phyloP scores from a whole-genome alignment of 805 yeast species.

The Wickerhamomyces bisporus region DNA sequence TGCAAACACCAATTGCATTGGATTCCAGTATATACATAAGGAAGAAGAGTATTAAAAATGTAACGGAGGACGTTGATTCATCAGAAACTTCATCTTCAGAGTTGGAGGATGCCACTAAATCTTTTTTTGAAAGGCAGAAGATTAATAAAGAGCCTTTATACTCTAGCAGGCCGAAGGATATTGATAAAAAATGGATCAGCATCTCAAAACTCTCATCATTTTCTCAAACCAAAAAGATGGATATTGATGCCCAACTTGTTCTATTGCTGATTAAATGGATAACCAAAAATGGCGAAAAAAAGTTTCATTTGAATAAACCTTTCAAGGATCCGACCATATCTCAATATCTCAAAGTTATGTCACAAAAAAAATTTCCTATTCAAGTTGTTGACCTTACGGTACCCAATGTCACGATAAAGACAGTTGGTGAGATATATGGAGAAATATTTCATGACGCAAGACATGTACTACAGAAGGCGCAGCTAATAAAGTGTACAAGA shows the following conservation, averaged over 20 bases:
- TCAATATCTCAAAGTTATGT: slow-evolving; percentile 12
- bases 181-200: slow-evolving; percentile 7
- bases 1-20: slow-evolving; percentile 9
- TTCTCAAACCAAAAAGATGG: slow-evolving; percentile 1
- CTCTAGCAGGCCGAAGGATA: background rate
- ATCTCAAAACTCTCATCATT: background rate
- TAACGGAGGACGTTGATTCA: slow-evolving; percentile 12
- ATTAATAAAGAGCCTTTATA: background rate
- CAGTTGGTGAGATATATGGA: slow-evolving; percentile 12
- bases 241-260: slow-evolving; percentile 9
- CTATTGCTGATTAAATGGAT: slow-evolving; percentile 22
- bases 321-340: slow-evolving; percentile 10
- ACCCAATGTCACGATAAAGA: slow-evolving; percentile 6
- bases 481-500: slow-evolving; percentile 21
- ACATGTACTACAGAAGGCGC: slow-evolving; percentile 16
- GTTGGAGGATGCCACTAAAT: background rate
- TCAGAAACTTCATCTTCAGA: slow-evolving; percentile 8
- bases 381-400: slow-evolving; percentile 11
- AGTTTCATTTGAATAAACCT: slow-evolving; percentile 16
- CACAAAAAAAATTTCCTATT: slow-evolving; percentile 11
- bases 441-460: slow-evolving; percentile 25
- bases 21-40: slow-evolving; percentile 19
- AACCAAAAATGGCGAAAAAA: slow-evolving; percentile 4
- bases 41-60: slow-evolving; percentile 7
- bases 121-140: background rate